These are phyloP conservation scores for Aurinia saxatilis DNA, from an alignment of 345 rosid genomes.

Conservation along the genomic window DNA sequence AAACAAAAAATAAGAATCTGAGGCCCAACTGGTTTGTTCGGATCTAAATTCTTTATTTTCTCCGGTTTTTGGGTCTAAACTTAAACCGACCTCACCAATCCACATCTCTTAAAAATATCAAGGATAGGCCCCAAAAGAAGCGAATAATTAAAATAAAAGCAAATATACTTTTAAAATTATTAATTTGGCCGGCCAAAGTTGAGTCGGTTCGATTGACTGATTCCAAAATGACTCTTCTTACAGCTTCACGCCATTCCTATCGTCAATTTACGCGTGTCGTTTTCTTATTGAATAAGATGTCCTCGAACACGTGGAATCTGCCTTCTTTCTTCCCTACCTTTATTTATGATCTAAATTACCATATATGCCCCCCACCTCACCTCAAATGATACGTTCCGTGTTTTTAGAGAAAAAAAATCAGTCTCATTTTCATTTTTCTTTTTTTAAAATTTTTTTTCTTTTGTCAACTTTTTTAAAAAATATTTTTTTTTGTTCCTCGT, in stretches of 20 bases:
- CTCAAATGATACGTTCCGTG: background rate
- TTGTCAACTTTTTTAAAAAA: too few relatives aligned
- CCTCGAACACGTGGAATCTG: background rate
- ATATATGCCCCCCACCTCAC: background rate
- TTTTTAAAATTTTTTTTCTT: too few relatives aligned
- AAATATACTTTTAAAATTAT: background rate
- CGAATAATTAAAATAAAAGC: background rate
- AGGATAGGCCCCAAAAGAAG: background rate
- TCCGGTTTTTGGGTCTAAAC: background rate
- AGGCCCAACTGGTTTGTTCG: background rate
- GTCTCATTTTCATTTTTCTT: background rate
- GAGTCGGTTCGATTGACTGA: slow-evolving; percentile 14
- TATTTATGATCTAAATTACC: background rate
- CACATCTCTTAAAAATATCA: background rate
- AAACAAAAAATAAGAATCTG: background rate
- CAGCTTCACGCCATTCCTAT: slow-evolving; percentile 11
- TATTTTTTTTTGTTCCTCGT: too few relatives aligned
- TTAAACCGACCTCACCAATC: slow-evolving; percentile 3
- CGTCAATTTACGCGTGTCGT: slow-evolving; percentile 4
- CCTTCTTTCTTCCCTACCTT: background rate
- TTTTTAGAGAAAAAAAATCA: background rate
- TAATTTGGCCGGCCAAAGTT: slow-evolving; percentile 20
- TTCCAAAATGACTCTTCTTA: background rate
- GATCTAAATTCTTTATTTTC: background rate
- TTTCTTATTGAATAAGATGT: background rate